Evolutionary conservation across 495 filamentous ascomycete species (phyloP).

Genomic region (Beverwykella pulmonaria): DNA sequence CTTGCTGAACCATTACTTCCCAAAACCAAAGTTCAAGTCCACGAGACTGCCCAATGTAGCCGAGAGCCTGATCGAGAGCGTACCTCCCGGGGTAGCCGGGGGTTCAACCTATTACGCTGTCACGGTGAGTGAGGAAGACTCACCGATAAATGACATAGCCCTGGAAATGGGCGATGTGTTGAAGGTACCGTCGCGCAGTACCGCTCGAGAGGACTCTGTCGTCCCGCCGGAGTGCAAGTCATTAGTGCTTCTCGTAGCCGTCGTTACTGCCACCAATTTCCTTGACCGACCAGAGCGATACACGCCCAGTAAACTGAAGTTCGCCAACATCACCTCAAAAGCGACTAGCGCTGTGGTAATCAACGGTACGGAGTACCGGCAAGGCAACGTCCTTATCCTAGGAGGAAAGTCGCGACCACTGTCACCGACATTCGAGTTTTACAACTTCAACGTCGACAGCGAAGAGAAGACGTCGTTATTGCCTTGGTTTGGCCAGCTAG

Average conservation of each 20-base stretch:
- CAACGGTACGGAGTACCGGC: neutral
- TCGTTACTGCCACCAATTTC: neutral
- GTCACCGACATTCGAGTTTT: conserved; percentile 9
- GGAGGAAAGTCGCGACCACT: neutral
- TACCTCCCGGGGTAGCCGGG: neutral
- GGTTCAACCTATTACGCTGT: neutral
- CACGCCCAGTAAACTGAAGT: neutral
- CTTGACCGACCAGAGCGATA: neutral
- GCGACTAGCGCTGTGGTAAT: neutral
- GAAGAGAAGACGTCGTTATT: neutral
- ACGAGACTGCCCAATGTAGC: neutral
- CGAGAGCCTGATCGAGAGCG: neutral
- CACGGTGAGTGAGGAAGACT: neutral
- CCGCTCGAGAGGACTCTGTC: neutral
- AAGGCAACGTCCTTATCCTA: neutral
- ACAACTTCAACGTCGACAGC: conserved; percentile 9
- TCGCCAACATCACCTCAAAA: neutral
- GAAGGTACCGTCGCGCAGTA: neutral
- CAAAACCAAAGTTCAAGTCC: conserved; percentile 2
- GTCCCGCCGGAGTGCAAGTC: neutral
- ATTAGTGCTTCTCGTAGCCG: neutral
- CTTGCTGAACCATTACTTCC: conserved; percentile 3
- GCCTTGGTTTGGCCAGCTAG: conserved; percentile 1
- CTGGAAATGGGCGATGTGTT: neutral
- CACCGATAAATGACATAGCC: neutral